phyloP scores from a whole-genome alignment of 2,329 filamentous ascomycete genomes.

The Penicillium sp. region DNA sequence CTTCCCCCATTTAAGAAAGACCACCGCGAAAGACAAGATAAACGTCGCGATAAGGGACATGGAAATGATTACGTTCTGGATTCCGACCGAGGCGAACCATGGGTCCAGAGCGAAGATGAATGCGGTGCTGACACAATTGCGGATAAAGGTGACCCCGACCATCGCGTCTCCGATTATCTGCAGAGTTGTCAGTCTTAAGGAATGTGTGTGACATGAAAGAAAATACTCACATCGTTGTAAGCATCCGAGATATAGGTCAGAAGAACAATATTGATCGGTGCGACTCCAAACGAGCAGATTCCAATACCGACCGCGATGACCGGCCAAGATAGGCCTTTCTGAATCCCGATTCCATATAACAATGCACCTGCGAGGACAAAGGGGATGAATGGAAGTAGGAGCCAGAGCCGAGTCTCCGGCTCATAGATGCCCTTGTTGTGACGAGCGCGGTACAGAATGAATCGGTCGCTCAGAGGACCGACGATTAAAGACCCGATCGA shows the following conservation, averaged over 20 bases:
- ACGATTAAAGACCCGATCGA: constrained; percentile 39
- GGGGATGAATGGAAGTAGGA: constrained; percentile 11
- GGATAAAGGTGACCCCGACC: constrained; percentile 51
- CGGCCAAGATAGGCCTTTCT: too few relatives aligned
- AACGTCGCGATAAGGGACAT: constrained; percentile 22
- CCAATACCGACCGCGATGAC: too few relatives aligned
- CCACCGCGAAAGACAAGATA: constrained; percentile 24
- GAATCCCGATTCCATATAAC: constrained; percentile 1
- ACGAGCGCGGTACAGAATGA: constrained; percentile 41
- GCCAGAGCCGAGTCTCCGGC: constrained; percentile 52
- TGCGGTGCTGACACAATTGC: constrained; percentile 50
- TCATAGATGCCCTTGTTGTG: constrained; percentile 49
- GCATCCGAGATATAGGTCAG: constrained; percentile 16
- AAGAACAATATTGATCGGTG: constrained; percentile 27
- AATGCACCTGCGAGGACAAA: constrained; percentile 3
- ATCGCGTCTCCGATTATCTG: constrained; percentile 55
- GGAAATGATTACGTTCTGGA: neutral
- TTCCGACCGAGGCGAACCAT: neutral
- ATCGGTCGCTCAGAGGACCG: constrained; percentile 44
- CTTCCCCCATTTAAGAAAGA: constrained; percentile 31
- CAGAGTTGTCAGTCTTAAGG: neutral
- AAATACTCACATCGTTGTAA: too few relatives aligned
- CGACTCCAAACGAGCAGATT: neutral
- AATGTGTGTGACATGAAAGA: neutral
- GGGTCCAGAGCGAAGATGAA: constrained; percentile 51